Evolutionary conservation across 371 early-diverging fungal genomes (phyloP).

Genomic region (Rhizopus stolonifer): DNA sequence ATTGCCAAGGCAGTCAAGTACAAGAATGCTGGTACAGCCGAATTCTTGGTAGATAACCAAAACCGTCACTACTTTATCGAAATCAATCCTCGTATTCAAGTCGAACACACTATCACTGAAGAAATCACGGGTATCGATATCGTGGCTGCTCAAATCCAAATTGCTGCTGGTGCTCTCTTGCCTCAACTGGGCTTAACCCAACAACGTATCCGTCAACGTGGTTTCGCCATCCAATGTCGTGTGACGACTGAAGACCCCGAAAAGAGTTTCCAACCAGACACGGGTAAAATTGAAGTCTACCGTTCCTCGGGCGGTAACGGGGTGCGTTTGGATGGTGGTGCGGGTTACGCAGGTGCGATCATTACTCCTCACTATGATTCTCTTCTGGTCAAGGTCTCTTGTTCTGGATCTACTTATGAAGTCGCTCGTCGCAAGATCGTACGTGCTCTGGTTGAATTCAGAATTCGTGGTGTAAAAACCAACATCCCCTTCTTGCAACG

Average conservation of each 20-base stretch:
- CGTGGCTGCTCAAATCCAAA: slow-evolving; percentile 88
- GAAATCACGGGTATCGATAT: slow-evolving; percentile 94
- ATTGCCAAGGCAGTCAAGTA: slow-evolving; percentile 89
- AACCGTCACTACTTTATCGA: slow-evolving; percentile 94
- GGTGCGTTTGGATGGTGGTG: slow-evolving; percentile 90
- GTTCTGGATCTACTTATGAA: slow-evolving; percentile 83
- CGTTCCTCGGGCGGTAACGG: slow-evolving; percentile 88
- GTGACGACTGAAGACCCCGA: slow-evolving; percentile 94
- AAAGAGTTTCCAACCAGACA: slow-evolving; percentile 91
- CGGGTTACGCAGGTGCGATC: slow-evolving; percentile 86
- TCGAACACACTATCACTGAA: slow-evolving; percentile 93
- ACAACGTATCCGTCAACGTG: slow-evolving; percentile 75
- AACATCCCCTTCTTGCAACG: slow-evolving; percentile 92
- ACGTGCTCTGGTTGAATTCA: slow-evolving; percentile 88
- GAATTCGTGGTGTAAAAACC: slow-evolving; percentile 95
- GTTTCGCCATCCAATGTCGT: slow-evolving; percentile 93
- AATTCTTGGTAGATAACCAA: slow-evolving; percentile 91
- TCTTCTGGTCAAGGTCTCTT: slow-evolving; percentile 90
- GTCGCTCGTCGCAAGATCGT: slow-evolving; percentile 87
- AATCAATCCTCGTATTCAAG: slow-evolving; percentile 94
- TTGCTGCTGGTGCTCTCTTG: slow-evolving; percentile 85
- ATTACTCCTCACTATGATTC: slow-evolving; percentile 97
- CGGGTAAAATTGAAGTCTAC: slow-evolving; percentile 92
- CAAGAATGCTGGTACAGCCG: slow-evolving; percentile 96
- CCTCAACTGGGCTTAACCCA: slow-evolving; percentile 83